These are phyloP conservation scores for Carex pumila DNA, from an alignment of 176 grass and related monocot genomes.

Conservation along the genomic window DNA sequence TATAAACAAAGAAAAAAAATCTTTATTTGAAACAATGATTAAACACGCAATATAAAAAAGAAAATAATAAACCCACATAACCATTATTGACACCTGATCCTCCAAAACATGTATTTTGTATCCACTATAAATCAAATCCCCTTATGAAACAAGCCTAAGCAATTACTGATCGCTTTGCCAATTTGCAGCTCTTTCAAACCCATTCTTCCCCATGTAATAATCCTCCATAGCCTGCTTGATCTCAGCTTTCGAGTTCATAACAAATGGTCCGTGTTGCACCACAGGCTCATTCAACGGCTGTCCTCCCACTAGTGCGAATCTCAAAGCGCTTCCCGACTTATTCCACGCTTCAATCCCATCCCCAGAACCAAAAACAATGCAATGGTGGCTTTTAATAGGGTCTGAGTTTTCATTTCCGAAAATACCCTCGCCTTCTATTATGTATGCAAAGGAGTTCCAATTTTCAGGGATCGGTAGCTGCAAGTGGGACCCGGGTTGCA, in stretches of 20 bases:
- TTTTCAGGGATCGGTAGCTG: conserved; percentile 44
- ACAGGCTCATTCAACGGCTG: conserved; percentile 57
- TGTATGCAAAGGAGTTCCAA: conserved; percentile 80
- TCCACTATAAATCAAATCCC: neutral
- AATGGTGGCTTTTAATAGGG: conserved; percentile 32
- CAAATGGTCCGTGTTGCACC: conserved; percentile 64
- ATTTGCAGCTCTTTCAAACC: conserved; percentile 56
- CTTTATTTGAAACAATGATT: neutral
- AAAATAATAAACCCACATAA: neutral
- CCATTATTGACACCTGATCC: neutral
- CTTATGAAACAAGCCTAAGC: neutral
- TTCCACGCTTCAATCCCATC: conserved; percentile 71
- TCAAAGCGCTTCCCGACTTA: conserved; percentile 18
- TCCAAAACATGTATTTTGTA: neutral
- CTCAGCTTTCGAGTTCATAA: conserved; percentile 72
- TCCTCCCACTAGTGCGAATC: conserved; percentile 57
- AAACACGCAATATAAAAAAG: neutral
- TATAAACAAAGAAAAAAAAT: neutral
- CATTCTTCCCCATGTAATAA: conserved; percentile 49
- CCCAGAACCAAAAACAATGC: conserved; percentile 51
- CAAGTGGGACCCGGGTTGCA: conserved; percentile 44
- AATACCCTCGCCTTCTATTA: conserved; percentile 70
- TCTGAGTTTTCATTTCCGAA: conserved; percentile 30
- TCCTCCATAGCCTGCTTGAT: conserved; percentile 74
- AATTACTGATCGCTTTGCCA: conserved; percentile 29